Base-by-base conservation (phyloP, 2,329 filamentous ascomycete species). In the Herpotrichia juniperi region DNA sequence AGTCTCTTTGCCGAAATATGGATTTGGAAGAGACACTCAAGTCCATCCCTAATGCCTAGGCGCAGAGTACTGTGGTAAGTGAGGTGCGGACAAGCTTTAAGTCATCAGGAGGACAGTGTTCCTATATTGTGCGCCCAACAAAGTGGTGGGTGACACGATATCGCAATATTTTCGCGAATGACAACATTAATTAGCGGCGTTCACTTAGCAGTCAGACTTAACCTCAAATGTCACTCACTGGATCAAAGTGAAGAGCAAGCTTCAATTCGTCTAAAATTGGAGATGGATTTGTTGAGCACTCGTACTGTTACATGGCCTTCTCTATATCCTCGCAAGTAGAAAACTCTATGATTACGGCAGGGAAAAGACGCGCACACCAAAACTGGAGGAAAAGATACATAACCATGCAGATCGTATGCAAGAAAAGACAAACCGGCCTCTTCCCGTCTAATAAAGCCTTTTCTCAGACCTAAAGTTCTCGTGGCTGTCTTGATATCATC, bases 401-500 rank as follows among this genome's bases (percentile, higher is more conserved):
- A 60, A 58, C 51, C 54, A 61, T 61, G 51, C 50, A 63, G 60
- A 53, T 56, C 61, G 61, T 63, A 67, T 68, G 63, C 65, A 66
- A 67, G 57, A 50, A 52, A 57, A 66, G 57, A 47, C 46, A 57
- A 61, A 60, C 58, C 62, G 44, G 39, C 43, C 42, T 53, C 48
- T 65, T 66, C 64, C 63, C 54, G 48, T 54, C 14, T 46, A 58
- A 49, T 43, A 57, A 58, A 53, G 61, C 57, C 55, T 53, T 26
- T 44, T 49, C 48, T 45, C 30, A 34, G 51, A 51, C 39, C 43
- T 52, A 50, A 56, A 48, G n/a, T 44, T 42, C 49, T 61, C 57
- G 46, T 63, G 64, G 61, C 65, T 66, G 65, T 61, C 61, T 54
- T 69, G 59, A 57, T 62, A 66, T 68, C 61, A 65, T 62, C 54